These are phyloP conservation scores for Pistacia integerrima DNA, from an alignment of 345 rosid species.

Conservation along the genomic window DNA sequence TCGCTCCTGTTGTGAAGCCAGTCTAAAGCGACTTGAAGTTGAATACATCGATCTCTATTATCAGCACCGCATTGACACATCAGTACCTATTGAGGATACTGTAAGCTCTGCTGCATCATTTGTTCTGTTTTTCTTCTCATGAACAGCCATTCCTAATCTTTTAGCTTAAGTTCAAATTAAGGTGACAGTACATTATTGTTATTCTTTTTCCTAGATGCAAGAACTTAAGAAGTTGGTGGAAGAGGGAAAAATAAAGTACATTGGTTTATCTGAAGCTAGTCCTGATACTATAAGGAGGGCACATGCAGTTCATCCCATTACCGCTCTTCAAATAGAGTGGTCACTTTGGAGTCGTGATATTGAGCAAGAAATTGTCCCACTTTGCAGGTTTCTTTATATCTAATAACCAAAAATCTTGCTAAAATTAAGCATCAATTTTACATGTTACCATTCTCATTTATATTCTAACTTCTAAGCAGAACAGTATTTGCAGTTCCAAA, in stretches of 20 bases:
- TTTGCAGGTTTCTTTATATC: slow-evolving; percentile 18
- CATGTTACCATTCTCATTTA: too few species aligned
- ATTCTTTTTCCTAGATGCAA: not conserved
- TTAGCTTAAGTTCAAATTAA: not conserved
- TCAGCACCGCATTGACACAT: slow-evolving; percentile 34
- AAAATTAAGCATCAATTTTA: too few species aligned
- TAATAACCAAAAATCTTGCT: too few species aligned
- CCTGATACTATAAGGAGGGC: slow-evolving; percentile 29
- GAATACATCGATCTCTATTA: slow-evolving; percentile 38
- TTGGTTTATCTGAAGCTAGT: slow-evolving; percentile 28
- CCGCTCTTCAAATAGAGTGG: slow-evolving; percentile 26
- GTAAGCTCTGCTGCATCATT: slow-evolving; percentile 16
- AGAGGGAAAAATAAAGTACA: slow-evolving; percentile 25
- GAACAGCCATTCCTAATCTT: too few species aligned
- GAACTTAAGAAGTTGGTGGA: slow-evolving; percentile 27
- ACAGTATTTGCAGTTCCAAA: too few species aligned
- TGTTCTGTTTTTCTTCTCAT: too few species aligned
- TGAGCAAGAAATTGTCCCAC: slow-evolving; percentile 24
- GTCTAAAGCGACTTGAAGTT: slow-evolving; percentile 33
- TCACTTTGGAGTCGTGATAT: slow-evolving; percentile 27
- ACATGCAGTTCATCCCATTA: slow-evolving; percentile 24
- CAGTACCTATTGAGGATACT: slow-evolving; percentile 34
- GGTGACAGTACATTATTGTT: not conserved
- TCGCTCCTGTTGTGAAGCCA: slow-evolving; percentile 34
- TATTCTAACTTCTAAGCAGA: too few species aligned